These are phyloP conservation scores for Nitzschia sp. DNA, from an alignment of 108 stramenopile species.

Conservation along the genomic window DNA sequence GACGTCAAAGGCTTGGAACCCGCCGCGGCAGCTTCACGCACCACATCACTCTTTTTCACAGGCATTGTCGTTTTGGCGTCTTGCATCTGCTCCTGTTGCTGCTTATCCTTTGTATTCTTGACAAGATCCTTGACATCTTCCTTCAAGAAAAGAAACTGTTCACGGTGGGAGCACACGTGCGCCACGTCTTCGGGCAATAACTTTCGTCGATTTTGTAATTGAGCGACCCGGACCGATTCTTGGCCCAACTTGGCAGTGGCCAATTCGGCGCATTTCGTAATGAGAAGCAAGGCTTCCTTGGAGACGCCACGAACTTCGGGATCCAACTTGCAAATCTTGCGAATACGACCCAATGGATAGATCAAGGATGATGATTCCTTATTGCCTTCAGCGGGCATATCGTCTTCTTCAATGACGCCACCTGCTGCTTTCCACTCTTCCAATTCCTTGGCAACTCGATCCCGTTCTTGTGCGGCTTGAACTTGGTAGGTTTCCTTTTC, in stretches of 20 bases:
- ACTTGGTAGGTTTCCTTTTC: slow-evolving; percentile 64
- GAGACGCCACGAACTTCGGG: slow-evolving; percentile 78
- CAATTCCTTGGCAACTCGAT: slow-evolving; percentile 52
- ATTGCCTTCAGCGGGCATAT: neutral
- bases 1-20: slow-evolving; percentile 41
- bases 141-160: slow-evolving; percentile 68
- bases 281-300: slow-evolving; percentile 79
- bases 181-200: slow-evolving; percentile 75
- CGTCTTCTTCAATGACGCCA: slow-evolving; percentile 20
- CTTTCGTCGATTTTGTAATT: slow-evolving; percentile 78
- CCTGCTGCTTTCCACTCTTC: slow-evolving; percentile 58
- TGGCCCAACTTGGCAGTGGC: slow-evolving; percentile 62
- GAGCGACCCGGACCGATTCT: slow-evolving; percentile 67
- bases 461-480: slow-evolving; percentile 61
- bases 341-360: slow-evolving; percentile 75
- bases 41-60: slow-evolving; percentile 4
- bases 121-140: slow-evolving; percentile 64
- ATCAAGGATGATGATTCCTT: slow-evolving; percentile 7
- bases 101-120: neutral
- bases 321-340: slow-evolving; percentile 90
- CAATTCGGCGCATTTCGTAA: slow-evolving; percentile 84
- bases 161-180: slow-evolving; percentile 66
- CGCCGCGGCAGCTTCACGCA: slow-evolving; percentile 20
- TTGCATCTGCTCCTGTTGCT: neutral
- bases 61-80: neutral